Evolutionary conservation across 1,284 basidiomycete species (phyloP), one percentile per base, ranked within the genome.

Genomic region (Ustilago hordei): DNA sequence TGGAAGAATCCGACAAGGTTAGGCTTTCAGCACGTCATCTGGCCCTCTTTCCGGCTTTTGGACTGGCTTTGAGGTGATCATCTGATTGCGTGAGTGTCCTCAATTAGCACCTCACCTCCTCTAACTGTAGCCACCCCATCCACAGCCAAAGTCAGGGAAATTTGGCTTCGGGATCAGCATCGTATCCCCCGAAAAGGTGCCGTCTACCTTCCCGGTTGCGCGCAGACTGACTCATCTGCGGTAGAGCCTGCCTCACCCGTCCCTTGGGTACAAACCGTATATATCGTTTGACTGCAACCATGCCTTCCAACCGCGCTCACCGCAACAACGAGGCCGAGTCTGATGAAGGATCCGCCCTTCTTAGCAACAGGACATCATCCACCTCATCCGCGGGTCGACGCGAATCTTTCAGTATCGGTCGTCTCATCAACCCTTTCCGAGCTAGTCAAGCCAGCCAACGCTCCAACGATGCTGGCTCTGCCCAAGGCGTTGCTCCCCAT

Each of bases 401-500:
- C 57, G 61, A 67, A 23, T 73, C 70, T 0, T 73, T 67, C 54
- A 73, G 60, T 58, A 67, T 73, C 53, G 64, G 61, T 28, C 61
- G 64, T 17, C 48, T 73, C 38, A 58, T 73, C 70, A 73, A 73
- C 32, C 64, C 70, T 6, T 73, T 73, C 61, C 64, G 70, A 38
- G 58, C 38, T 57, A 48, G 34, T 39, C 43, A 56, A 43, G 23
- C 48, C 11, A 32, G 48, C 28, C 48, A 32, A 15, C 48, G 48
- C 28, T 50, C 48, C 48, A 34, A 50, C 28, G 45, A 36, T 35
- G 53, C 23, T 19, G 52, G 35, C 19, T 52, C 53, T 38, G 35
- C 43, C 31, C 38, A 23, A 19, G 62, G 55, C 13, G 28, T 55
- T 23, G 36, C 36, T 38, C 13, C 36, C 8, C 36, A 45, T 45